Evolutionary conservation across 1,284 basidiomycete genomes (phyloP).

Genomic region (Fomitopsis betulina): DNA sequence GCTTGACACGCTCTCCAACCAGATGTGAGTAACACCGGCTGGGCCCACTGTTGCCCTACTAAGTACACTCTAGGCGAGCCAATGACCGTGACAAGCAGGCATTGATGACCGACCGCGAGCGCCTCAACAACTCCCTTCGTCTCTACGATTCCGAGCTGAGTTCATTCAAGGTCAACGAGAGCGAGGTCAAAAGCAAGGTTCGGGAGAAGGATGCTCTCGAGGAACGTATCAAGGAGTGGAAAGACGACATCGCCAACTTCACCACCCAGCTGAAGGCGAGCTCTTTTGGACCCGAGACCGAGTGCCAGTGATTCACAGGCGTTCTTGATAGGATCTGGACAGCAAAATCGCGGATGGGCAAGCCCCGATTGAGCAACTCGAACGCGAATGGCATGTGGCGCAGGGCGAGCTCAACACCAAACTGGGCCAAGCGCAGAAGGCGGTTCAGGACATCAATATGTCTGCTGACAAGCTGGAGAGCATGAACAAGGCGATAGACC

Average conservation of each 20-base stretch:
- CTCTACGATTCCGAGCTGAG: constrained; percentile 56
- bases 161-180: constrained; percentile 58
- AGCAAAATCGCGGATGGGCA: constrained; percentile 56
- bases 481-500: constrained; percentile 59
- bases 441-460: constrained; percentile 63
- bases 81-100: constrained; percentile 66
- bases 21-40: constrained; percentile 53
- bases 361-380: constrained; percentile 64
- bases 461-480: constrained; percentile 60
- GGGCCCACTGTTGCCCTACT: background rate
- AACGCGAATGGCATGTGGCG: constrained; percentile 52
- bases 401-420: constrained; percentile 49
- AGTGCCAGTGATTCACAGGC: background rate
- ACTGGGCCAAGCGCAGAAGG: constrained; percentile 47
- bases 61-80: constrained; percentile 45
- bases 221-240: constrained; percentile 57
- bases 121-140: constrained; percentile 53
- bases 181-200: constrained; percentile 56
- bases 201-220: constrained; percentile 62
- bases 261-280: constrained; percentile 23
- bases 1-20: constrained; percentile 53
- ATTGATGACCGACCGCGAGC: constrained; percentile 63
- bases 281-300: background rate
- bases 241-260: constrained; percentile 45
- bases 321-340: constrained; percentile 59